Base-by-base conservation (phyloP, 148 eudicot species). In the Vaccinium corymbosum region DNA sequence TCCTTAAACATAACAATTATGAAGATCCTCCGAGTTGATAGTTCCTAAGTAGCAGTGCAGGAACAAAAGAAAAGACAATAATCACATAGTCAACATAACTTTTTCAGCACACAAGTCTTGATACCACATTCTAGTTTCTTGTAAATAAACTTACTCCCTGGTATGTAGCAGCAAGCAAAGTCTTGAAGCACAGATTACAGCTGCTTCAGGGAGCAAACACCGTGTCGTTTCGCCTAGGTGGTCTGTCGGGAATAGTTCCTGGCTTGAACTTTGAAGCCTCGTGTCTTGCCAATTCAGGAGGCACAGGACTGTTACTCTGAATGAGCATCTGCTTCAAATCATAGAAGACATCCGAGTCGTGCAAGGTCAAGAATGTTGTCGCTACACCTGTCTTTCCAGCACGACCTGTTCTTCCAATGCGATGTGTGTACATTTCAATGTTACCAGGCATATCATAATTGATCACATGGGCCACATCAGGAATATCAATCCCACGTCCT, bases 271-370 rank as follows among this genome's bases (percentile, higher is more conserved):
- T 88, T 3, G 90, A 90, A 72, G 91, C 88, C 89, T 93, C 97
- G 14, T 95, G 98, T 79, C 95, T 92, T 20, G 92, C 92, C 82
- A 95, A 92, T 86, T 95, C 97, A 49, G 95, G 94, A 1, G 98
- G 98, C 78, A 95, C 97, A 9, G 90, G 90, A 85, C 94, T 95
- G 80, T 91, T 92, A 86, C 94, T 95, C 88, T 93, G 94, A 62
- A 84, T 80, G 50, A 95, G 89, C 97, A 95, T 93, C 86, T 91
- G 94, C 90, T 95, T 93, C 75, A 93, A 91, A 84, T 93, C 95
- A 84, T 88, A 95, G 84, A 95, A 93, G 55, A 94, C 98, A 14
- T 93, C 92, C 15, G 93, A 82, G 80, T 94, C 95, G 51, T 89
- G 89, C 78, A 93, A 32, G 51, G 98, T 95, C 93, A 95, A 90